Percentiles rank a stretch among this genome's conserved stretches.
These are phyloP conservation scores for Salix purpurea DNA, from an alignment of 345 rosid genomes.

Conservation along the genomic window DNA sequence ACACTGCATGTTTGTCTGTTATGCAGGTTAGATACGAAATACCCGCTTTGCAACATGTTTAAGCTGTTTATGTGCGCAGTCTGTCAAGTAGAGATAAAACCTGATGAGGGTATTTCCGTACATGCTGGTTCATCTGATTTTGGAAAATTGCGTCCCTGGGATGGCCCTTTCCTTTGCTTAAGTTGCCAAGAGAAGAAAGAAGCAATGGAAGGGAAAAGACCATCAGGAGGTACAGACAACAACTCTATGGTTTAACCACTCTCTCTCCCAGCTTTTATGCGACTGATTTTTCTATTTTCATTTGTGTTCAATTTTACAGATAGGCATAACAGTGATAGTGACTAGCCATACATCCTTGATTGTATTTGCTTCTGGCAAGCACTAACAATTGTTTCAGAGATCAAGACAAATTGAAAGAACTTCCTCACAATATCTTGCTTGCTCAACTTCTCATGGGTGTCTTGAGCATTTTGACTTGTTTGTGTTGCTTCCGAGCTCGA, in stretches of 20 bases:
- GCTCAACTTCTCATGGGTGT: constrained; percentile 24
- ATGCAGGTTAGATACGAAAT: constrained; percentile 91
- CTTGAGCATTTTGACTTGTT: constrained; percentile 27
- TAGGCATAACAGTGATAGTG: constrained; percentile 83
- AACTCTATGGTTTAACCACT: not conserved
- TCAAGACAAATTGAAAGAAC: constrained; percentile 32
- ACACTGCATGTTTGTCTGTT: constrained; percentile 1
- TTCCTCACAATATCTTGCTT: constrained; percentile 21
- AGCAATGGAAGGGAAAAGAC: constrained; percentile 96
- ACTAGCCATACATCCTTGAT: constrained; percentile 44
- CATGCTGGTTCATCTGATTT: constrained; percentile 64
- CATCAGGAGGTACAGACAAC: constrained; percentile 57
- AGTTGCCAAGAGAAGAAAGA: constrained; percentile 98
- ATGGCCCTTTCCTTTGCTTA: constrained; percentile 96
- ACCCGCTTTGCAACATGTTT: constrained; percentile 96
- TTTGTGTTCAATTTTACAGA: constrained; percentile 41
- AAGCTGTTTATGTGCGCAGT: constrained; percentile 95
- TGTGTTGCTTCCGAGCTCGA: constrained; percentile 15
- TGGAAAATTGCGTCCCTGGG: constrained; percentile 84
- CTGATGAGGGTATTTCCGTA: constrained; percentile 92
- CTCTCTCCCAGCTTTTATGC: not conserved
- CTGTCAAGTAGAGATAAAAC: constrained; percentile 96
- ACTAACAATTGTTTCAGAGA: constrained; percentile 38
- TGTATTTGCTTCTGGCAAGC: constrained; percentile 13
- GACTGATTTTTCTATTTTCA: constrained; percentile 10